Conservation (phyloP, 2,329 filamentous ascomycete species). For the Fusarium marasasianum region DNA sequence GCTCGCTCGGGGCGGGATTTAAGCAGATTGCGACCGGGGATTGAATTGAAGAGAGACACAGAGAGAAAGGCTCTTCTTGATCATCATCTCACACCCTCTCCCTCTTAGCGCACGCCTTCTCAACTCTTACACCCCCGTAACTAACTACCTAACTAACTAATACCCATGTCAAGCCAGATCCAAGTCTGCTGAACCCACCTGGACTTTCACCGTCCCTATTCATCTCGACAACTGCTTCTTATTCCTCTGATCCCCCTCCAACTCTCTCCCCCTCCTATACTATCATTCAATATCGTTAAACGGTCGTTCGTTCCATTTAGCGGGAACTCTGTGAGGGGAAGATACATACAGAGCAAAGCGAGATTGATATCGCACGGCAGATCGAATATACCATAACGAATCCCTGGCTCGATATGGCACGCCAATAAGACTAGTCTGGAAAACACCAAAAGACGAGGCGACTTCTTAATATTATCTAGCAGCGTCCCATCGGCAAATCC, state of each 20-base stretch:
- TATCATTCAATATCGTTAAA: slow-evolving; percentile 6
- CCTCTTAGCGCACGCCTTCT: neutral
- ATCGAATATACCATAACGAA: neutral
- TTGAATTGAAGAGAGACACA: neutral
- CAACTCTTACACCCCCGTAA: neutral
- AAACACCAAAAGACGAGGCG: slow-evolving; percentile 15
- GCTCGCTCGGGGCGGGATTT: slow-evolving; percentile 33
- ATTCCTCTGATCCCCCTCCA: slow-evolving; percentile 22
- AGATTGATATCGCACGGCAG: neutral
- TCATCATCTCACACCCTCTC: neutral
- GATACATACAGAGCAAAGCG: neutral
- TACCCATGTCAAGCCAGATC: slow-evolving; percentile 33
- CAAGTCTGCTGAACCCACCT: slow-evolving; percentile 30
- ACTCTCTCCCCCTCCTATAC: slow-evolving; percentile 4
- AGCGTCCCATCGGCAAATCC: neutral
- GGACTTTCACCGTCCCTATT: slow-evolving; percentile 34
- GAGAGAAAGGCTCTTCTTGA: neutral
- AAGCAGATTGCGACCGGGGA: slow-evolving; percentile 41
- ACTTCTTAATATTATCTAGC: slow-evolving; percentile 1
- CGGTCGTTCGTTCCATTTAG: slow-evolving; percentile 3
- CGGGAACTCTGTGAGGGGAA: slow-evolving; percentile 4
- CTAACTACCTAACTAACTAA: neutral
- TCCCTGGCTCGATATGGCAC: slow-evolving; percentile 14
- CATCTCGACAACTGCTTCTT: slow-evolving; percentile 32
- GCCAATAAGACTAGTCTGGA: slow-evolving; percentile 8